Percentiles rank a stretch among this genome's conserved stretches.
Evolutionary conservation across 1,284 basidiomycete genomes (phyloP).

Genomic region (Boletus nobilissimus): DNA sequence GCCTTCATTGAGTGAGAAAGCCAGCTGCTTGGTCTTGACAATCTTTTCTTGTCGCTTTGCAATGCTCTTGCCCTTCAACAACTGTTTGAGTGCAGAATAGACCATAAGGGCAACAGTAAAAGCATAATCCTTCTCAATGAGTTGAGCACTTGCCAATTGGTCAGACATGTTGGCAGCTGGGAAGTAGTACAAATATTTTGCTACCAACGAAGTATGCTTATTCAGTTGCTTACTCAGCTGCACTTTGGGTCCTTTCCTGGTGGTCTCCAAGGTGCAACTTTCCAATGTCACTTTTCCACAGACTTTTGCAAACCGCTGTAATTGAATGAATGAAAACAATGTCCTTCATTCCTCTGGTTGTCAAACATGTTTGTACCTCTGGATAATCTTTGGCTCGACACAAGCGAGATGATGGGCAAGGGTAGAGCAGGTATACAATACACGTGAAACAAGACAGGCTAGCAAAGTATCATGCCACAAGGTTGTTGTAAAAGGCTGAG

Average conservation of each 20-base stretch:
- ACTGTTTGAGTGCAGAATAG: neutral
- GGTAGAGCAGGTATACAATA: slow-evolving; percentile 1
- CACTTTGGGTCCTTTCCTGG: neutral
- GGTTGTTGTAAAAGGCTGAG: slow-evolving; percentile 35
- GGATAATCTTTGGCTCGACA: too few relatives aligned
- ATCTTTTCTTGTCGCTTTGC: neutral
- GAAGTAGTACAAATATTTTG: neutral
- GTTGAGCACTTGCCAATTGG: neutral
- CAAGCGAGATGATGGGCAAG: too few relatives aligned
- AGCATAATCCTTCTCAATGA: neutral
- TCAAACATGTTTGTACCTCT: too few relatives aligned
- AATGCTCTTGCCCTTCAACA: neutral
- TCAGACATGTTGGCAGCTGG: neutral
- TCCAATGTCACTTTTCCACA: too few relatives aligned
- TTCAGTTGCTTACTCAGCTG: neutral
- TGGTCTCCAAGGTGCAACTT: neutral
- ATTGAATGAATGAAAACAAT: too few relatives aligned
- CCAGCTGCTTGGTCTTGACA: neutral
- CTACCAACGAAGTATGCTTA: neutral
- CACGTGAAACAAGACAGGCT: neutral
- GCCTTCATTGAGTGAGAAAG: neutral
- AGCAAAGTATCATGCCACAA: slow-evolving; percentile 18
- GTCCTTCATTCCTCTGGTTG: too few relatives aligned
- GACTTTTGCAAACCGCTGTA: too few relatives aligned
- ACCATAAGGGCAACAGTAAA: neutral